Percentiles rank a stretch among this genome's conserved stretches.
Evolutionary conservation across 2,329 filamentous ascomycete genomes (phyloP).

Genomic region (Allantophomopsis cytisporea): DNA sequence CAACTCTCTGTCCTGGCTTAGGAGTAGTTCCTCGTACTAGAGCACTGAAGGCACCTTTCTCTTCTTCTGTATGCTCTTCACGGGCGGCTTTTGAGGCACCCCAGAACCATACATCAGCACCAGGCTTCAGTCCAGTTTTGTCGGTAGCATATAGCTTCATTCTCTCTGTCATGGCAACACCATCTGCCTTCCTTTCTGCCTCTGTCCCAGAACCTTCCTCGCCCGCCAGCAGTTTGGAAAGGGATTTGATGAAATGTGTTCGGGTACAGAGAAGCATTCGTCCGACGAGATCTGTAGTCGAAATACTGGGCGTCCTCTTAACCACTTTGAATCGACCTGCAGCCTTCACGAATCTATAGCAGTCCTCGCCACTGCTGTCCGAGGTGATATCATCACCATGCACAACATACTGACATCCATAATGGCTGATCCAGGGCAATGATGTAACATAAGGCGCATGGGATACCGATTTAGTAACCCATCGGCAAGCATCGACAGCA

Average conservation of each 20-base stretch:
- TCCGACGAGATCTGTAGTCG: constrained; percentile 94
- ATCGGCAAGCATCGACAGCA: constrained; percentile 88
- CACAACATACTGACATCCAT: constrained; percentile 89
- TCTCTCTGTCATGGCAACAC: constrained; percentile 58
- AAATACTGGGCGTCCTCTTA: constrained; percentile 90
- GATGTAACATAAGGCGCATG: constrained; percentile 90
- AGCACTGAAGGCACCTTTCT: constrained; percentile 50
- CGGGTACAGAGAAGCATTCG: constrained; percentile 95
- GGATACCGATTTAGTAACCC: constrained; percentile 75
- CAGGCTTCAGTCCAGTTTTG: constrained; percentile 63
- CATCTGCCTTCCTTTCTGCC: constrained; percentile 51
- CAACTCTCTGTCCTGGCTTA: constrained; percentile 65
- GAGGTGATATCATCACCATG: constrained; percentile 97
- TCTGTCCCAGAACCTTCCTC: constrained; percentile 57
- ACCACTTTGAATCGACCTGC: constrained; percentile 93
- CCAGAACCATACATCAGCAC: constrained; percentile 82
- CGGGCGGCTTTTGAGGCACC: constrained; percentile 28
- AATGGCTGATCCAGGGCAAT: constrained; percentile 87
- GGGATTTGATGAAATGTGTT: constrained; percentile 79
- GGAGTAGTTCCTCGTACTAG: constrained; percentile 61
- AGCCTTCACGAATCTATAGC: constrained; percentile 94
- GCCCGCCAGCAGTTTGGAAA: constrained; percentile 55
- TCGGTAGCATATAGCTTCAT: constrained; percentile 83
- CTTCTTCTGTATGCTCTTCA: constrained; percentile 29
- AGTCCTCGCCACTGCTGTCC: constrained; percentile 85